phyloP scores from a whole-genome alignment of 257 asterid species.

The Perilla frutescens region DNA sequence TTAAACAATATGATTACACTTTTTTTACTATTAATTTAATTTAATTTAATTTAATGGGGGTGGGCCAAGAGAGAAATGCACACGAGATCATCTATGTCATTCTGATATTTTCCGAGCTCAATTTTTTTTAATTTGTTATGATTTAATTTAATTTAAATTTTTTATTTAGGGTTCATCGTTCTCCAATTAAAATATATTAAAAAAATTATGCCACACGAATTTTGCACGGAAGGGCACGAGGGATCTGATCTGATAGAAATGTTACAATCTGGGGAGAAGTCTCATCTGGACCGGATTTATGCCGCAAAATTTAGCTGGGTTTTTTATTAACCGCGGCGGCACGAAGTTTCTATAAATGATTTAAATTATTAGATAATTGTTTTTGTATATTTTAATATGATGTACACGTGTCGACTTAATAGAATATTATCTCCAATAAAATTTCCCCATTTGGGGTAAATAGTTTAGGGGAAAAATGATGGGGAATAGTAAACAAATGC shows the following conservation, averaged over 20 bases:
- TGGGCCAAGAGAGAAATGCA: too few relatives aligned
- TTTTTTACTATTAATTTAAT: too few relatives aligned
- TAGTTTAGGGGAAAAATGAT: neutral
- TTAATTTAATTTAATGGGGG: too few relatives aligned
- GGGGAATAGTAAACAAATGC: constrained; percentile 9
- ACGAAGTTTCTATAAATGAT: constrained; percentile 30
- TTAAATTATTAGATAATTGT: neutral
- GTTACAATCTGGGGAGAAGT: constrained; percentile 41
- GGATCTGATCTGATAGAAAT: neutral
- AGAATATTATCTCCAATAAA: neutral
- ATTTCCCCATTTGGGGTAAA: neutral
- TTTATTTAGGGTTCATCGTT: too few relatives aligned
- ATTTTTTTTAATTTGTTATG: too few relatives aligned
- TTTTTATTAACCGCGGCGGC: constrained; percentile 29
- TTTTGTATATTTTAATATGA: neutral
- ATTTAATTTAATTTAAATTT: neutral
- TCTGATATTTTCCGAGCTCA: too few relatives aligned
- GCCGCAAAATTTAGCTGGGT: constrained; percentile 21
- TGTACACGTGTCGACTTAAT: constrained; percentile 3
- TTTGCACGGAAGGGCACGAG: too few relatives aligned
- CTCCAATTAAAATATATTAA: too few relatives aligned
- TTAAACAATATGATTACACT: too few relatives aligned
- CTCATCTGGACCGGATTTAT: constrained; percentile 30
- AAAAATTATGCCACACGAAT: too few relatives aligned
- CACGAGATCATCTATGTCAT: too few relatives aligned